A percentile compares a stretch with the other conserved stretches of the same genome.
phyloP scores from a whole-genome alignment of 495 filamentous ascomycete genomes.

The Pyronema domesticum region DNA sequence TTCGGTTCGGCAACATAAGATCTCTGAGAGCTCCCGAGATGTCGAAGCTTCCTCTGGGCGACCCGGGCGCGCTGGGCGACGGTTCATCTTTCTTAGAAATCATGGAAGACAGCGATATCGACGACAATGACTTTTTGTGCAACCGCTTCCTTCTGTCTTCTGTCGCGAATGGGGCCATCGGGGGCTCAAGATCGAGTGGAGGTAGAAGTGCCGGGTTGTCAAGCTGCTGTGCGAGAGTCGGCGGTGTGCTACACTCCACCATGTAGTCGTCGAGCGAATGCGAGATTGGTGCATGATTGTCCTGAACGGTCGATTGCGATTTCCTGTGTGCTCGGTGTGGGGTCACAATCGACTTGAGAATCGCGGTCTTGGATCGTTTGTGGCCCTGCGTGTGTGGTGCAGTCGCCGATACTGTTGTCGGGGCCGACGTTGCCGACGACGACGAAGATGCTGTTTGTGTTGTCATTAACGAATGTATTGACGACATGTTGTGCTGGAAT shows the following conservation, averaged over 20 bases:
- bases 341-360: constrained; percentile 24
- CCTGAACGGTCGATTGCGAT: constrained; percentile 1
- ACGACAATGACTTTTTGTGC: constrained; percentile 23
- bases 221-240: constrained; percentile 18
- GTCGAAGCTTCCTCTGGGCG: constrained; percentile 19
- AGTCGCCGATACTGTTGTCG: background rate
- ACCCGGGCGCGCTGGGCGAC: constrained; percentile 4
- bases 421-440: background rate
- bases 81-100: constrained; percentile 16
- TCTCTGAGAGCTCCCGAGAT: constrained; percentile 4
- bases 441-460: too few species aligned
- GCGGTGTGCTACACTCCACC: constrained; percentile 13
- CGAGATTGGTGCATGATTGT: constrained; percentile 1
- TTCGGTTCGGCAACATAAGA: background rate
- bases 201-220: constrained; percentile 12
- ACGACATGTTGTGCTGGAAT: too few species aligned
- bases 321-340: constrained; percentile 22
- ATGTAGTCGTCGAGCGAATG: constrained; percentile 23
- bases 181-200: constrained; percentile 12
- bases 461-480: too few species aligned
- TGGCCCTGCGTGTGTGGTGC: constrained; percentile 12
- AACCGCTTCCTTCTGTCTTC: constrained; percentile 10
- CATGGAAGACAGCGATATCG: constrained; percentile 20
- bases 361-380: constrained; percentile 22
- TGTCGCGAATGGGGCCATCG: constrained; percentile 18